These are phyloP conservation scores for Metschnikowia shivogae DNA, from an alignment of 805 yeast genomes.

Conservation along the genomic window DNA sequence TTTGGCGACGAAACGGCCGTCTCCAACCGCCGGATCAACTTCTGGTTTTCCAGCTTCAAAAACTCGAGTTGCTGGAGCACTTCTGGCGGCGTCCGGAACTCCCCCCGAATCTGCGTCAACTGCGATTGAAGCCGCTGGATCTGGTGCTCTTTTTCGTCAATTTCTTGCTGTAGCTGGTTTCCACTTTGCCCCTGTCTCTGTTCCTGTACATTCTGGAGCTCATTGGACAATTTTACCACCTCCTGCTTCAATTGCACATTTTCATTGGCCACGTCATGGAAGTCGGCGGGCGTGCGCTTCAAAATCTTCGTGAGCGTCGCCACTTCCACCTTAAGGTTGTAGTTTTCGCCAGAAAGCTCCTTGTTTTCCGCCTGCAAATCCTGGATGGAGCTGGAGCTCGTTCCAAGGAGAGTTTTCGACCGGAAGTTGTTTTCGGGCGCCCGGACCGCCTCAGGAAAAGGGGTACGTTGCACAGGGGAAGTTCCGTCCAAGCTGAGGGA, in stretches of 20 bases:
- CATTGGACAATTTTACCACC: slow-evolving; percentile 6
- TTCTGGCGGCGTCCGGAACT: slow-evolving; percentile 13
- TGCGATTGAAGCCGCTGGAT: slow-evolving; percentile 7
- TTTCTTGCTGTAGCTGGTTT: slow-evolving; percentile 5
- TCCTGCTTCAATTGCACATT: slow-evolving; percentile 29
- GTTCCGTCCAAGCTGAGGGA: background rate
- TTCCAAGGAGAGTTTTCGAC: slow-evolving; percentile 3
- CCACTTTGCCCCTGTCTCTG: too few relatives aligned
- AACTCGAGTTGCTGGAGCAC: slow-evolving; percentile 17
- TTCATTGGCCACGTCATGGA: slow-evolving; percentile 33
- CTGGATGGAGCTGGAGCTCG: slow-evolving; percentile 20
- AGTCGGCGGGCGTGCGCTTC: slow-evolving; percentile 42
- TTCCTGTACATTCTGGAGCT: background rate
- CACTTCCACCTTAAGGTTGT: slow-evolving; percentile 41
- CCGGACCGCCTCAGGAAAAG: slow-evolving; percentile 2
- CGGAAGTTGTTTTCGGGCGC: background rate
- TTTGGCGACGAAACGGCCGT: slow-evolving; percentile 1
- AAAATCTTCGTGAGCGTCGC: slow-evolving; percentile 38
- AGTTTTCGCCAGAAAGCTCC: slow-evolving; percentile 39
- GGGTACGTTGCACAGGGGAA: slow-evolving; percentile 2
- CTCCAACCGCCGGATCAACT: slow-evolving; percentile 16
- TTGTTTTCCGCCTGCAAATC: slow-evolving; percentile 22
- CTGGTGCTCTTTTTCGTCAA: slow-evolving; percentile 14
- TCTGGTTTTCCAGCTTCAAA: slow-evolving; percentile 19
- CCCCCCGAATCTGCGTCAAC: background rate